Base-by-base conservation (phyloP, 1,284 basidiomycete genomes). In the Omphalotus olearius region DNA sequence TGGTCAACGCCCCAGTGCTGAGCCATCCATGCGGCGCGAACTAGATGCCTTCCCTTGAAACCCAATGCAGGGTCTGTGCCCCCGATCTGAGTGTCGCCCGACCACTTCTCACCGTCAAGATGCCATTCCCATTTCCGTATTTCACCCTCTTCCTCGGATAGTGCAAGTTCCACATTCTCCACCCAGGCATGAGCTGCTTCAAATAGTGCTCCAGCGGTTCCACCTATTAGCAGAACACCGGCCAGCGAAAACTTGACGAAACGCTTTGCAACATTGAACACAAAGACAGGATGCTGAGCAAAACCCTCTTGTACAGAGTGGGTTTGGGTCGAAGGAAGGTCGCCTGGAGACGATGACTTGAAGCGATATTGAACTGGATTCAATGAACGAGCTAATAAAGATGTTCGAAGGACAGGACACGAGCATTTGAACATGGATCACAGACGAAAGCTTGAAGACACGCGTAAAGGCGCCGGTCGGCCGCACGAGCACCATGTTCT, bases 11-110 rank as follows among this genome's bases (percentile, higher is more conserved):
- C 85, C 84, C 85, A 88, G 59, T 87, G 74, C 58, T 83, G 78
- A 4, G 82, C 80, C 67, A 88, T 83, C 88, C 88, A 93, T 10
- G 90, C 88, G 26, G 78, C 78, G 36, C 90, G 80, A 0, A 91
- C 69, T 16, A 80, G 77, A 64, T 88, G 82, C 23, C 87, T 73
- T 14, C 75, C 87, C 62, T 72, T 74, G 61, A 79, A 76, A 0
- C 88, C 86, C 2, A 93, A 73, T 7, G 70, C 74, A 4, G 84
- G 74, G 63, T 91, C 86, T 13, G 91, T 93, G 37, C 91, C 91
- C 6, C 86, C 88, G 17, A 55, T 63, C 6, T 63, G 61, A 13
- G 60, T 47, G 39, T 85, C 81, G n/a, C 88, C 87, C 1, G 86
- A 79, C 90, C 90, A 93, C 40, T 74, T 73, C 53, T 84, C 83